phyloP scores from a whole-genome alignment of 1,284 basidiomycete genomes.

The Puccinia triticina region DNA sequence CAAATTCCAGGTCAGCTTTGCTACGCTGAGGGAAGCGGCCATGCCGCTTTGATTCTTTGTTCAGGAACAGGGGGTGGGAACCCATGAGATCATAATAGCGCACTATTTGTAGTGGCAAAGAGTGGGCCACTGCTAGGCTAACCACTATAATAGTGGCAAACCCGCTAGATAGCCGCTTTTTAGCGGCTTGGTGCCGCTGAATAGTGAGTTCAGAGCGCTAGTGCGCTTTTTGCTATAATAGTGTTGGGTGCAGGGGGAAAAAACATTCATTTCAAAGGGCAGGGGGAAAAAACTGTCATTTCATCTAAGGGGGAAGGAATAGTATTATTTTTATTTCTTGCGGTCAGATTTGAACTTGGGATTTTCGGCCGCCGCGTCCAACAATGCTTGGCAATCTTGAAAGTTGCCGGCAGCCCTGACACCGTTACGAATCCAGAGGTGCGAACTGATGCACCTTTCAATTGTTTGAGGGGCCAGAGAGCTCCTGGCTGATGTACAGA shows the following conservation, averaged over 20 bases:
- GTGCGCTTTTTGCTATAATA: no score
- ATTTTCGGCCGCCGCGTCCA: background rate
- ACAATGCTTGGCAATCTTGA: background rate
- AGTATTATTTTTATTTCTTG: background rate
- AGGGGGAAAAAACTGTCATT: no score
- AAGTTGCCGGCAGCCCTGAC: background rate
- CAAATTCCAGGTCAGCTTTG: no score
- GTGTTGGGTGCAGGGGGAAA: no score
- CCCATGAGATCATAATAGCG: background rate
- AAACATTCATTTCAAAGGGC: no score
- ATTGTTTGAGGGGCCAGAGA: background rate
- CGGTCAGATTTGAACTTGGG: constrained; percentile 55
- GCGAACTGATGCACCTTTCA: background rate
- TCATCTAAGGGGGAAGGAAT: background rate
- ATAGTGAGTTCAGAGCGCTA: no score
- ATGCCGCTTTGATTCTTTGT: background rate
- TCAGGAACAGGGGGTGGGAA: background rate
- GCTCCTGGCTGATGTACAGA: background rate
- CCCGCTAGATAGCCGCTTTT: no score
- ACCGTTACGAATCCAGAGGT: background rate
- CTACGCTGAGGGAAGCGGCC: no score
- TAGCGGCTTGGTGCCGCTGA: no score
- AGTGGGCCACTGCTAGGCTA: no score
- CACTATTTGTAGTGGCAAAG: background rate
- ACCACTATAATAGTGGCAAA: no score